A percentile compares a stretch with the other conserved stretches of the same genome.
Conservation (phyloP, 164 flowering plant species). For the Stephania yunnanensis region DNA sequence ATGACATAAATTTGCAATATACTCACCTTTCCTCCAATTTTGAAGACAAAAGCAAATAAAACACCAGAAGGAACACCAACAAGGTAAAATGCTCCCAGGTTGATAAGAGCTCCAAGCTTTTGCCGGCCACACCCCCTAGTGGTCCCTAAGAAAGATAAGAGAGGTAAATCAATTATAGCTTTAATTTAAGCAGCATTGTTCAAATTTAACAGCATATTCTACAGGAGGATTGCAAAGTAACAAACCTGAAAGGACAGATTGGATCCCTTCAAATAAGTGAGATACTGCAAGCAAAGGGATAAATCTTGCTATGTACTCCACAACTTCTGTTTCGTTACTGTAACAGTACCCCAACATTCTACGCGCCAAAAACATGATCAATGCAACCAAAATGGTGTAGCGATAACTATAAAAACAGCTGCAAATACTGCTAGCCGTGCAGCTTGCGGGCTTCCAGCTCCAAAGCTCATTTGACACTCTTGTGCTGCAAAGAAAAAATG, state of each 20-base stretch:
- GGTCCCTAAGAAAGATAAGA: too few relatives aligned
- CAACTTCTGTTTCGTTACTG: constrained; percentile 61
- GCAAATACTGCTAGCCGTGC: constrained; percentile 57
- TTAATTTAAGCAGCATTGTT: too few relatives aligned
- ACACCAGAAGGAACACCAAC: constrained; percentile 63
- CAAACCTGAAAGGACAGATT: constrained; percentile 72
- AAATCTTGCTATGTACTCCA: constrained; percentile 49
- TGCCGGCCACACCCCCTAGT: constrained; percentile 67
- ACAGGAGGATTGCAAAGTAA: neutral
- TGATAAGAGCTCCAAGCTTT: constrained; percentile 64
- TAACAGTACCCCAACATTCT: constrained; percentile 59
- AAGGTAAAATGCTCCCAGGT: constrained; percentile 68
- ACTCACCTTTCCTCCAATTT: constrained; percentile 66
- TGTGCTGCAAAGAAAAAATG: constrained; percentile 59
- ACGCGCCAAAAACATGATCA: constrained; percentile 41
- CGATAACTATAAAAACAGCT: constrained; percentile 36
- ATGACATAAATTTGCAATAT: neutral
- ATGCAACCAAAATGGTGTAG: constrained; percentile 37
- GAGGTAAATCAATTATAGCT: too few relatives aligned
- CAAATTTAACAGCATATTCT: too few relatives aligned
- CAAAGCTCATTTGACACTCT: constrained; percentile 79
- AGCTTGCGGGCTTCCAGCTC: constrained; percentile 57
- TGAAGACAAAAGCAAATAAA: constrained; percentile 54
- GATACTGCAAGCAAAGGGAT: constrained; percentile 62
- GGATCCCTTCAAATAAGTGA: constrained; percentile 63